Conservation (phyloP, 1,284 basidiomycete species). For the Neotropicomus parvogracilis region DNA sequence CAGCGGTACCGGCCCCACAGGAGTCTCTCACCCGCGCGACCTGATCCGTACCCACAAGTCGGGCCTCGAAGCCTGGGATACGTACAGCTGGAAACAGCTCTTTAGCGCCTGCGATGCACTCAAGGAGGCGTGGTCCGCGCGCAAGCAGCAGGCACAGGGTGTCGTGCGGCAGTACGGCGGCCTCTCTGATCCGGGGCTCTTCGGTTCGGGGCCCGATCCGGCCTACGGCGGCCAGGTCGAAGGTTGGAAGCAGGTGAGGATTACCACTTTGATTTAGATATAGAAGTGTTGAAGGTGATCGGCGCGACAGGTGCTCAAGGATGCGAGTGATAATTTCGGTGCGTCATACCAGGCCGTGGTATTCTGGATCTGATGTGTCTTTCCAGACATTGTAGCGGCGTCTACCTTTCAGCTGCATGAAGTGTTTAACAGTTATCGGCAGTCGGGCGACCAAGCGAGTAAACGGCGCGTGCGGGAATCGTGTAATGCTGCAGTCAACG, state of each 20-base stretch:
- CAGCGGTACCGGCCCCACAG: conserved; percentile 21
- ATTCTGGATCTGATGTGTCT: background rate
- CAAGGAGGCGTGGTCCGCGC: conserved; percentile 48
- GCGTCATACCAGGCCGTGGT: conserved; percentile 14
- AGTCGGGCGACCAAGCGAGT: conserved; percentile 52
- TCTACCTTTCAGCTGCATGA: conserved; percentile 59
- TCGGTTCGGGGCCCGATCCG: conserved; percentile 16
- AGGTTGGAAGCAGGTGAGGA: conserved; percentile 47
- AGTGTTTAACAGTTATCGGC: conserved; percentile 54
- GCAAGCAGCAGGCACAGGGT: conserved; percentile 45
- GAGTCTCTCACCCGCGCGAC: conserved; percentile 51
- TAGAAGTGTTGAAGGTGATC: background rate
- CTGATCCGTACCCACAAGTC: conserved; percentile 51
- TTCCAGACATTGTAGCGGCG: conserved; percentile 50
- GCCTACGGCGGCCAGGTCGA: conserved; percentile 37
- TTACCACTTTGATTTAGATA: background rate
- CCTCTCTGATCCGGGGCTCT: conserved; percentile 21
- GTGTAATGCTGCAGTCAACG: conserved; percentile 54
- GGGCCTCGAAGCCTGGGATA: conserved; percentile 57
- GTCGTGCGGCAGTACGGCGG: conserved; percentile 41
- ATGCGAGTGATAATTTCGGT: conserved; percentile 51
- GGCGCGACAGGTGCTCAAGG: conserved; percentile 44
- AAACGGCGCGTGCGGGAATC: conserved; percentile 59
- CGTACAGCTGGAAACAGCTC: conserved; percentile 56
- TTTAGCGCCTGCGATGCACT: conserved; percentile 49